Conservation (phyloP, 306 rosid species). For the Morella rubra region DNA sequence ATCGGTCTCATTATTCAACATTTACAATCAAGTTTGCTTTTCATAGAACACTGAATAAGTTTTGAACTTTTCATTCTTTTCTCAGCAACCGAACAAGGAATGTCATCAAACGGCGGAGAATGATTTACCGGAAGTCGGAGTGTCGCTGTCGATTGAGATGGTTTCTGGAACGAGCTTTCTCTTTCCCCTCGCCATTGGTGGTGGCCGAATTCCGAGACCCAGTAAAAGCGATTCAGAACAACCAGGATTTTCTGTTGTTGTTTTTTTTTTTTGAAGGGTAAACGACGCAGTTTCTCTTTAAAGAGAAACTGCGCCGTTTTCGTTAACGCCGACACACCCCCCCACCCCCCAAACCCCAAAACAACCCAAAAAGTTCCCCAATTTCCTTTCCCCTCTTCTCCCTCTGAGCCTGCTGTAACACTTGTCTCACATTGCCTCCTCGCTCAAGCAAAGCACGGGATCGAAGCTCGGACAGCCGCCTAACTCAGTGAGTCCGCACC, state of each 20-base stretch:
- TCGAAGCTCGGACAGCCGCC: slow-evolving; percentile 21
- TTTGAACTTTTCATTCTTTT: not conserved
- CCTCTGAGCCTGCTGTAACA: too few relatives aligned
- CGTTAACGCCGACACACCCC: too few relatives aligned
- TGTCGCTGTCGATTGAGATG: slow-evolving; percentile 13
- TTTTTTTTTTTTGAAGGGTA: too few relatives aligned
- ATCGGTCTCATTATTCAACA: too few relatives aligned
- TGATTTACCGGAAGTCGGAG: slow-evolving; percentile 14
- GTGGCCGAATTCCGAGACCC: not conserved
- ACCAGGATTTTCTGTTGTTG: too few relatives aligned
- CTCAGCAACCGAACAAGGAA: not conserved
- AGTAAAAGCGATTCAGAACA: not conserved
- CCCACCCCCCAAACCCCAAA: too few relatives aligned
- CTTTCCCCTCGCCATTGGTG: slow-evolving; percentile 11
- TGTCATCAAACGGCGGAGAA: not conserved
- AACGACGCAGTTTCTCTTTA: too few relatives aligned
- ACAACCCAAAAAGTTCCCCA: too few relatives aligned
- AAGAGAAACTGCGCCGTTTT: too few relatives aligned
- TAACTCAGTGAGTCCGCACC: slow-evolving; percentile 15
- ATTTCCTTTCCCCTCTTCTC: too few relatives aligned
- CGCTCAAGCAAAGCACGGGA: slow-evolving; percentile 31
- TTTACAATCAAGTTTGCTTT: not conserved
- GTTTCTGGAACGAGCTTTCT: not conserved
- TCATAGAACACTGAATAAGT: too few relatives aligned
- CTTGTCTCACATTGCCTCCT: slow-evolving; percentile 17